Evolutionary conservation across 768 basidiomycete genomes (phyloP).

Genomic region (Russula olivacea): DNA sequence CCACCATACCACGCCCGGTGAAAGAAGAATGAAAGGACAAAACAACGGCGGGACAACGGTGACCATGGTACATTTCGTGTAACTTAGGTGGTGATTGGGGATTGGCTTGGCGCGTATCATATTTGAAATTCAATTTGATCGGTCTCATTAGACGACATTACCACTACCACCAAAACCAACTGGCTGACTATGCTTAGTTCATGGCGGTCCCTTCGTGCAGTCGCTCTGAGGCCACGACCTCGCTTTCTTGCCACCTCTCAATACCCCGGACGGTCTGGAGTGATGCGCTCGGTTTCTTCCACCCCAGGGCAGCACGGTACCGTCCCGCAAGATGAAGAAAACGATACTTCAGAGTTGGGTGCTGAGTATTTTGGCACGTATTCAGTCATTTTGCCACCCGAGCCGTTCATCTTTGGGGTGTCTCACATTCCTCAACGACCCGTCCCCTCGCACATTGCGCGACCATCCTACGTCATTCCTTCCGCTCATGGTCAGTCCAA

Average conservation of each 20-base stretch:
- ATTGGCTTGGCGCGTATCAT: too few relatives aligned
- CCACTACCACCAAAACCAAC: neutral
- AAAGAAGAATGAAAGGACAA: too few relatives aligned
- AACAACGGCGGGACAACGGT: too few relatives aligned
- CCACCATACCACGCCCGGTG: neutral
- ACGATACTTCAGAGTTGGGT: neutral
- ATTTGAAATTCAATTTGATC: too few relatives aligned
- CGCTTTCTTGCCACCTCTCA: neutral
- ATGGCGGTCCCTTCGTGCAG: conserved; percentile 7
- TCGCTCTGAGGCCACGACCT: neutral
- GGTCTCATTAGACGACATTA: too few relatives aligned
- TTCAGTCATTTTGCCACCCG: conserved; percentile 56
- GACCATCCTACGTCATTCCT: conserved; percentile 47
- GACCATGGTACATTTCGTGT: too few relatives aligned
- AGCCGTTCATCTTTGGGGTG: conserved; percentile 62
- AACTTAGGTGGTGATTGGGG: too few relatives aligned
- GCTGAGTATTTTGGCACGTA: conserved; percentile 43
- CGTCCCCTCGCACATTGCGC: conserved; percentile 50
- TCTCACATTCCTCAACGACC: conserved; percentile 49
- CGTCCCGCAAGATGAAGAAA: neutral
- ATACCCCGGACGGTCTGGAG: neutral
- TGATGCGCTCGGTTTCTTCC: neutral
- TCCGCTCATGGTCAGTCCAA: neutral
- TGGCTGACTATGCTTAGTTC: neutral
- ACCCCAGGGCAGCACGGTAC: neutral